A percentile compares a stretch with the other conserved stretches of the same genome.
phyloP scores from a whole-genome alignment of 139 green algal species.

The Deuterostichococcus epilithicus region DNA sequence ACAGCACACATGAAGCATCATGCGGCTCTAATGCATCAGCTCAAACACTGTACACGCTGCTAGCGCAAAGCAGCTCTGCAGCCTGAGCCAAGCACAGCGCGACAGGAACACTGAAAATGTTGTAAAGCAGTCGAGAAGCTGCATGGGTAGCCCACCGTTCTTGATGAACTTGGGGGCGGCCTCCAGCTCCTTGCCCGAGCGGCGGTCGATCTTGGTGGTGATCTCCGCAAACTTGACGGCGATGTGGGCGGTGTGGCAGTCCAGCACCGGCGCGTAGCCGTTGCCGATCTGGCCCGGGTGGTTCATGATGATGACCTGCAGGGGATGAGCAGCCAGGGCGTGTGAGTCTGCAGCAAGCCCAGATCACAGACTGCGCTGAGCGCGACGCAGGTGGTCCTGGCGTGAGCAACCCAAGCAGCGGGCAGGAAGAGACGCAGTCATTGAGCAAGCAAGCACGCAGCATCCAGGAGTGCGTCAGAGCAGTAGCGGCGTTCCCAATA shows the following conservation, averaged over 20 bases:
- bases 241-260: conserved; percentile 72
- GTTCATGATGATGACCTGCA: conserved; percentile 67
- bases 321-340: neutral
- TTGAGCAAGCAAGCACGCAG: too few relatives aligned
- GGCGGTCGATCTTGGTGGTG: conserved; percentile 57
- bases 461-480: too few relatives aligned
- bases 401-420: too few relatives aligned
- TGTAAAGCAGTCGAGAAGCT: too few relatives aligned
- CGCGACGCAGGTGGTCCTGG: too few relatives aligned
- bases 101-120: too few relatives aligned
- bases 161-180: conserved; percentile 62
- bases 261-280: conserved; percentile 60
- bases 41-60: neutral
- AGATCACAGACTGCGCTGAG: too few relatives aligned
- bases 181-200: conserved; percentile 70
- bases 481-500: too few relatives aligned
- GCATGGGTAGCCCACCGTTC: conserved; percentile 33
- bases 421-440: too few relatives aligned
- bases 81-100: neutral
- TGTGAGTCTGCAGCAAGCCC: too few relatives aligned
- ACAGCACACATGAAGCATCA: too few relatives aligned
- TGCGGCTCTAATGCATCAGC: neutral
- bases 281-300: conserved; percentile 55
- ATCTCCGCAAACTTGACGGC: conserved; percentile 65
- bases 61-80: neutral